phyloP scores from a whole-genome alignment of 805 yeast species.

The Cyberlindnera subsufficiens region DNA sequence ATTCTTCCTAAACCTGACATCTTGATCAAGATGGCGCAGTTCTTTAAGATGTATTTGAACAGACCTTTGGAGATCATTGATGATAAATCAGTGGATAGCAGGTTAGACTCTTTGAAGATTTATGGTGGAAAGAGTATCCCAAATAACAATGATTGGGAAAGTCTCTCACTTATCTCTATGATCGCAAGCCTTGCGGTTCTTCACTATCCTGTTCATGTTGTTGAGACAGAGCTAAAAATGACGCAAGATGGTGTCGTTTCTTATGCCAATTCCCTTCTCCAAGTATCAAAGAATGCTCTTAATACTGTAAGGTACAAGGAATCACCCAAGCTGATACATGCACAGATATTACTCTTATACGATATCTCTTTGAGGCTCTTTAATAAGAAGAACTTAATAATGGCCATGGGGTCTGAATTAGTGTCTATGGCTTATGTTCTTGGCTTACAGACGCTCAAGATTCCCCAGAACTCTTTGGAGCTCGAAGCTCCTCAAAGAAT shows the following conservation, averaged over 20 bases:
- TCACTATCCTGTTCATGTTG: slow-evolving; percentile 8
- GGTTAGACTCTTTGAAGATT: slow-evolving; percentile 1
- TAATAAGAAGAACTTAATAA: slow-evolving; percentile 12
- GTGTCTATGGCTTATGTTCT: slow-evolving; percentile 19
- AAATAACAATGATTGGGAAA: slow-evolving; percentile 12
- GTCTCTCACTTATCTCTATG: slow-evolving; percentile 13
- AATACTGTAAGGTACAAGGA: slow-evolving; percentile 15
- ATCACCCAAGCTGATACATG: slow-evolving; percentile 12
- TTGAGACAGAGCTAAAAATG: slow-evolving; percentile 8
- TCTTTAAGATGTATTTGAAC: slow-evolving; percentile 11
- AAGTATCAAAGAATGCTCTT: slow-evolving; percentile 15
- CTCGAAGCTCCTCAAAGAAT: slow-evolving; percentile 12
- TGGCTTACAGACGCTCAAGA: slow-evolving; percentile 15
- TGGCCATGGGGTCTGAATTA: slow-evolving; percentile 17
- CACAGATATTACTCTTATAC: slow-evolving; percentile 16
- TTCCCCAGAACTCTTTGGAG: slow-evolving; percentile 17
- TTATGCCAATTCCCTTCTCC: slow-evolving; percentile 11
- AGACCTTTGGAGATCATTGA: slow-evolving; percentile 14
- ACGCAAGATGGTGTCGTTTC: slow-evolving; percentile 2
- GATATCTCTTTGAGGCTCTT: slow-evolving; percentile 11
- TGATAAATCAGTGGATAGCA: slow-evolving; percentile 3
- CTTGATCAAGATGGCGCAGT: slow-evolving; percentile 2
- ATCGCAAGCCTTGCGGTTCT: slow-evolving; percentile 12
- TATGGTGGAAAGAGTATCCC: background rate
- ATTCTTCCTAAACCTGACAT: slow-evolving; percentile 5